These are phyloP conservation scores for Cordyceps cicadae DNA, from an alignment of 2,329 filamentous ascomycete genomes.

Conservation along the genomic window DNA sequence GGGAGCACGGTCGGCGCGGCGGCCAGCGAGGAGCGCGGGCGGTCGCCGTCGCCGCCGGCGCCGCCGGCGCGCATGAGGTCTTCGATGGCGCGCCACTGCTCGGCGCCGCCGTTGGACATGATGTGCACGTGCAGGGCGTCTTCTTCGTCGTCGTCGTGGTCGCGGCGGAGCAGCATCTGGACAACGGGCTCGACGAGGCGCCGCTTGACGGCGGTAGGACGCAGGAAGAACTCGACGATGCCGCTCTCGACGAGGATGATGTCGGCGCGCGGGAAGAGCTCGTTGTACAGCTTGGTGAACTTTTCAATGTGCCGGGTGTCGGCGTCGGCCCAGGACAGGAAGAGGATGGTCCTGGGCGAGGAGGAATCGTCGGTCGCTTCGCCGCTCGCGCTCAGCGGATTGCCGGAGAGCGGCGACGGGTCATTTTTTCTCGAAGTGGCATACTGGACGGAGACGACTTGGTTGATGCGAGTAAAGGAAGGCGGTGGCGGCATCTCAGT, in stretches of 20 bases:
- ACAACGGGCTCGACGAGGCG: neutral
- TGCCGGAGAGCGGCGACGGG: too few species aligned
- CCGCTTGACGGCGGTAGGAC: neutral
- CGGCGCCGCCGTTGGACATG: neutral
- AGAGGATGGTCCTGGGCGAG: neutral
- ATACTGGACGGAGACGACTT: neutral
- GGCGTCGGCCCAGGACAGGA: neutral
- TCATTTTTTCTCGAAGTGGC: neutral
- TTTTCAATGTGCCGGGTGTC: neutral
- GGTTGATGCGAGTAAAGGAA: neutral
- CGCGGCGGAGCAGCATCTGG: neutral
- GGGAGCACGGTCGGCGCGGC: too few species aligned
- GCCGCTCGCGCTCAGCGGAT: neutral
- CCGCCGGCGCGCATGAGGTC: neutral
- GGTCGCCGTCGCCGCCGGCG: too few species aligned
- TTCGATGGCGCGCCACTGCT: neutral
- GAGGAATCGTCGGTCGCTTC: neutral
- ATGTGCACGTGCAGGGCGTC: neutral
- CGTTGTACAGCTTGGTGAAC: neutral
- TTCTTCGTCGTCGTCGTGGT: neutral
- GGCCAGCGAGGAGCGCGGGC: neutral
- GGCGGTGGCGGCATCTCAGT: neutral
- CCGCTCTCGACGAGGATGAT: neutral
- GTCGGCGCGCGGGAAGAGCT: neutral
- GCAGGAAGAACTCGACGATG: neutral